These are phyloP conservation scores for Pyrus hybrid DNA, from an alignment of 331 rosid genomes.

Conservation along the genomic window DNA sequence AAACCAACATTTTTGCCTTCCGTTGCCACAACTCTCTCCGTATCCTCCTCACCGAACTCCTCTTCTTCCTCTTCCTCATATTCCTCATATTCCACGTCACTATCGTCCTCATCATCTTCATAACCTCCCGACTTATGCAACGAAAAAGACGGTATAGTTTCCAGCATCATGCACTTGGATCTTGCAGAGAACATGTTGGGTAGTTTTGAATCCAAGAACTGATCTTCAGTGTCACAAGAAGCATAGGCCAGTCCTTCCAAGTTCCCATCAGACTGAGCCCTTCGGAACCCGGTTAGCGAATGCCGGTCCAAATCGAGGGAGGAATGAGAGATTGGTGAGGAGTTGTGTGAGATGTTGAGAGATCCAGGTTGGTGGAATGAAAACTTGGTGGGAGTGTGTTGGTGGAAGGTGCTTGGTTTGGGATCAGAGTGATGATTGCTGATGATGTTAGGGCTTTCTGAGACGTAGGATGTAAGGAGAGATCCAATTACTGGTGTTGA, in stretches of 20 bases:
- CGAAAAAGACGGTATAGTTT: slow-evolving; percentile 56
- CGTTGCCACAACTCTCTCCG: slow-evolving; percentile 3
- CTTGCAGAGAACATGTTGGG: slow-evolving; percentile 15
- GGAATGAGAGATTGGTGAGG: slow-evolving; percentile 68
- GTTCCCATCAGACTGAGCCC: slow-evolving; percentile 83
- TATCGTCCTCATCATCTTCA: slow-evolving; percentile 26
- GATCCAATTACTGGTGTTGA: slow-evolving; percentile 85
- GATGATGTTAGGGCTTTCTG: slow-evolving; percentile 30
- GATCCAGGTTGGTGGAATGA: slow-evolving; percentile 30
- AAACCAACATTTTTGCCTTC: not conserved
- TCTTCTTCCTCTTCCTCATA: slow-evolving; percentile 15
- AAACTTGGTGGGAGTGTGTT: slow-evolving; percentile 21
- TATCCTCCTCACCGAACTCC: slow-evolving; percentile 26
- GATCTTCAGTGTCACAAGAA: slow-evolving; percentile 33
- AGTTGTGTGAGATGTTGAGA: slow-evolving; percentile 33
- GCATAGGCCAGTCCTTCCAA: slow-evolving; percentile 43
- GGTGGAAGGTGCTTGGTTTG: slow-evolving; percentile 23
- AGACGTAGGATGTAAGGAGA: slow-evolving; percentile 33
- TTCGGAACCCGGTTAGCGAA: slow-evolving; percentile 36
- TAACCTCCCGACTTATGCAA: slow-evolving; percentile 12
- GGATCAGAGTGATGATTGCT: slow-evolving; percentile 32
- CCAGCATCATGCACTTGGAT: slow-evolving; percentile 25
- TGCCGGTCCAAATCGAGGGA: slow-evolving; percentile 33
- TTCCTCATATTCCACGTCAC: slow-evolving; percentile 22
- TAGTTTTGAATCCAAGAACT: not conserved